Evolutionary conservation across 179 eudicot genomes (phyloP), one percentile per base, ranked within the genome.

Genomic region (Silene noctiflora): DNA sequence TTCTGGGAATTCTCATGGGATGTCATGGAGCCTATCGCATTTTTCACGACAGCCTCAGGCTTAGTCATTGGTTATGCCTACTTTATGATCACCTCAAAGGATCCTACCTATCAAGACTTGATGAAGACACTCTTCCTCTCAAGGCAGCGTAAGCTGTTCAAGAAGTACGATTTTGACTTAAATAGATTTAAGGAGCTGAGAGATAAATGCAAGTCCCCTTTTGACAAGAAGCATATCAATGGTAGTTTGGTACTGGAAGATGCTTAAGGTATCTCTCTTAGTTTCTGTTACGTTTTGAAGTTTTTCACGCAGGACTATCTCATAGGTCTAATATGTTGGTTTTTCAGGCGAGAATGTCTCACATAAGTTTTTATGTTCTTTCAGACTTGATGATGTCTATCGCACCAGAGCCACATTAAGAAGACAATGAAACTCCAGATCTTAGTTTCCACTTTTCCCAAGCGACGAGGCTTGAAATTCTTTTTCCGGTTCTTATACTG

Each of bases 1-100:
- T 94, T 92, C 85, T 94, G 97, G 98, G 98, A 92, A 73, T 90
- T 89, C 83, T 94, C 98, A 3, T 94, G 98, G 98, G 98, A 94
- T 78, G 91, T 94, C 20, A 94, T 91, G 98, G 98, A 94, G 86
- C 98, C 98, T 3, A 85, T 94, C 22, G 92, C 97, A 1, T 90
- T 91, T 77, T 94, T 94, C 81, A 71, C 90, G 20, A 89, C 98
- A 3, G 69, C 97, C 33, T 24, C 94, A 0, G 96, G 97, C 51
- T 70, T 91, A 72, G 86, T 90, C 67, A 78, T 90, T 22, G 89
- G 98, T 72, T 91, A 94, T 78, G 88, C 90, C 35, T 94, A 90
- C 85, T 94, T 94, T 79, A 71, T 94, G 75, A 69, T 90, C 69
- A 94, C 98, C 55, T 89, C 98, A 10, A 89, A 87, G 77, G 98